A percentile compares a stretch with the other conserved stretches of the same genome.
Evolutionary conservation across 1,284 basidiomycete species (phyloP).

Genomic region (Taiwanofungus camphoratus): DNA sequence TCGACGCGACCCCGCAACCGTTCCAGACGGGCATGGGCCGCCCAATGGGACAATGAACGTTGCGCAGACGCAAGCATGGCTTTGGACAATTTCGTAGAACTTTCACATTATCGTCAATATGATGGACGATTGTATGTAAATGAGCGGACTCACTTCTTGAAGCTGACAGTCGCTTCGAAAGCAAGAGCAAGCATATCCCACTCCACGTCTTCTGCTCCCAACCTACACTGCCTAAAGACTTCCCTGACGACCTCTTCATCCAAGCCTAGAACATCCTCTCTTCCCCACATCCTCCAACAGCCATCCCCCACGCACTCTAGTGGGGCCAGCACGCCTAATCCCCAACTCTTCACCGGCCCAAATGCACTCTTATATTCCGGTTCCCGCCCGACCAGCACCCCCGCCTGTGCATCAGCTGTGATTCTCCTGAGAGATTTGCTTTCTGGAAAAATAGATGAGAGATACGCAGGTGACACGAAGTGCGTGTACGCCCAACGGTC

Average conservation of each 20-base stretch:
- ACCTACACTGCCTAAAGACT: constrained; percentile 53
- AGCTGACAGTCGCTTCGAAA: constrained; percentile 59
- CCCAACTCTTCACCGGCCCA: constrained; percentile 66
- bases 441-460: constrained; percentile 52
- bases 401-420: constrained; percentile 54
- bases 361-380: constrained; percentile 53
- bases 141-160: constrained; percentile 49
- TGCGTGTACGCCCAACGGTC: constrained; percentile 58
- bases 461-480: constrained; percentile 36
- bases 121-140: too few relatives aligned
- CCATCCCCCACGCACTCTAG: constrained; percentile 40
- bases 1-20: constrained; percentile 61
- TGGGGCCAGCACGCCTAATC: constrained; percentile 43
- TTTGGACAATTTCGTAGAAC: constrained; percentile 73
- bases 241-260: constrained; percentile 44
- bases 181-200: constrained; percentile 64
- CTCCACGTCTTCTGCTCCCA: constrained; percentile 39
- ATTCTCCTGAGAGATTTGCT: constrained; percentile 19
- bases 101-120: constrained; percentile 26
- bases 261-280: constrained; percentile 40
- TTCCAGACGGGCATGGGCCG: constrained; percentile 78
- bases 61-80: constrained; percentile 56
- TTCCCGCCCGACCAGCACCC: constrained; percentile 61
- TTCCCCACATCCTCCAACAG: constrained; percentile 44
- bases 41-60: constrained; percentile 73